These are phyloP conservation scores for Leucocoprinus sp. DNA, from an alignment of 768 basidiomycete species.

Conservation along the genomic window DNA sequence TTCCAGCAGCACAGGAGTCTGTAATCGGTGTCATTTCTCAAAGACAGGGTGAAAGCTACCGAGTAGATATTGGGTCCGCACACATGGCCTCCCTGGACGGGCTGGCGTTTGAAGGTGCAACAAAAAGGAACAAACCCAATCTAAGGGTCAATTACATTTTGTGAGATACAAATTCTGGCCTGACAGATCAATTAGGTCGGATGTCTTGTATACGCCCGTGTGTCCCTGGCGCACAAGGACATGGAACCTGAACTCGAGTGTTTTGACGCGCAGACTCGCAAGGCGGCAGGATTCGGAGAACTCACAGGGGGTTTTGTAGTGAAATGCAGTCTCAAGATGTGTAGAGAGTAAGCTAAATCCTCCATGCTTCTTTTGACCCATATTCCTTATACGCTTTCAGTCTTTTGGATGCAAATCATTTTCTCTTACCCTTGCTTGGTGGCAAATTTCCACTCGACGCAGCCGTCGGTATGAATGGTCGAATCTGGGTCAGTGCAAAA, in stretches of 20 bases:
- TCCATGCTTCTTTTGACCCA: background rate
- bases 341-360: slow-evolving; percentile 58
- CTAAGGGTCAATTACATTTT: slow-evolving; percentile 56
- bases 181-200: slow-evolving; percentile 55
- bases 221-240: slow-evolving; percentile 91
- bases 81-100: slow-evolving; percentile 81
- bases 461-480: slow-evolving; percentile 87
- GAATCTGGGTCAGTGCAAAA: slow-evolving; percentile 81
- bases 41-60: slow-evolving; percentile 81
- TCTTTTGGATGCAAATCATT: slow-evolving; percentile 73
- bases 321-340: slow-evolving; percentile 76
- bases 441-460: slow-evolving; percentile 78
- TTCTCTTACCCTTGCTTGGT: slow-evolving; percentile 75
- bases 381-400: slow-evolving; percentile 28
- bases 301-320: slow-evolving; percentile 84
- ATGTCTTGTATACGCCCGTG: slow-evolving; percentile 81
- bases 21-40: slow-evolving; percentile 80
- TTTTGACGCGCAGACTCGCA: slow-evolving; percentile 87
- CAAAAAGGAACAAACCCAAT: slow-evolving; percentile 89
- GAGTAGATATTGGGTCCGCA: slow-evolving; percentile 89
- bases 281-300: slow-evolving; percentile 90
- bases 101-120: slow-evolving; percentile 92
- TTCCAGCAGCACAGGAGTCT: slow-evolving; percentile 82
- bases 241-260: slow-evolving; percentile 99
- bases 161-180: background rate